Evolutionary conservation across 192 early-diverging fungal genomes (phyloP).

Genomic region (Pilobolus umbonatus): DNA sequence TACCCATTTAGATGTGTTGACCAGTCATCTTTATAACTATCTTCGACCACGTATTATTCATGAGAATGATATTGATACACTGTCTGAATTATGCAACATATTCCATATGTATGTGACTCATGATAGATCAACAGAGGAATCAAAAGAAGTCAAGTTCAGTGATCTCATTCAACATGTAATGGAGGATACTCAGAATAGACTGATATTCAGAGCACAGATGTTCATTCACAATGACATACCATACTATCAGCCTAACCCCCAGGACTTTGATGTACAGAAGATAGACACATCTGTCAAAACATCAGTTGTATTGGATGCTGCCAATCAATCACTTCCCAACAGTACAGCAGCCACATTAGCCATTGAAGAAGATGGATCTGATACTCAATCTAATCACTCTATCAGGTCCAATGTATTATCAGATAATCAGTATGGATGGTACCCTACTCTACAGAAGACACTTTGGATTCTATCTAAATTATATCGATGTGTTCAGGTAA

Average conservation of each 20-base stretch:
- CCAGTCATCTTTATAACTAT: constrained; percentile 75
- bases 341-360: constrained; percentile 8
- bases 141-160: constrained; percentile 51
- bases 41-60: constrained; percentile 86
- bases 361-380: constrained; percentile 25
- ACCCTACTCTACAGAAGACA: constrained; percentile 75
- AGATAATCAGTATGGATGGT: constrained; percentile 54
- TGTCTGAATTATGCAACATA: constrained; percentile 78
- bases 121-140: constrained; percentile 37
- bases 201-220: constrained; percentile 82
- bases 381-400: constrained; percentile 19
- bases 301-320: constrained; percentile 23
- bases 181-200: constrained; percentile 82
- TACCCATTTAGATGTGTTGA: constrained; percentile 69
- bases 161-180: constrained; percentile 77
- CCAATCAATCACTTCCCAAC: neutral
- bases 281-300: neutral
- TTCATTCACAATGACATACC: constrained; percentile 78
- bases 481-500: constrained; percentile 68
- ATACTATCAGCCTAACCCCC: constrained; percentile 63
- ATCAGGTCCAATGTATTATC: neutral
- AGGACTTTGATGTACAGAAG: constrained; percentile 50
- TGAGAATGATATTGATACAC: constrained; percentile 71
- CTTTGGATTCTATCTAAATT: constrained; percentile 78
- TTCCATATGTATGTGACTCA: constrained; percentile 56